phyloP scores from a whole-genome alignment of 2,329 filamentous ascomycete species.

The Verticillium alfalfae region DNA sequence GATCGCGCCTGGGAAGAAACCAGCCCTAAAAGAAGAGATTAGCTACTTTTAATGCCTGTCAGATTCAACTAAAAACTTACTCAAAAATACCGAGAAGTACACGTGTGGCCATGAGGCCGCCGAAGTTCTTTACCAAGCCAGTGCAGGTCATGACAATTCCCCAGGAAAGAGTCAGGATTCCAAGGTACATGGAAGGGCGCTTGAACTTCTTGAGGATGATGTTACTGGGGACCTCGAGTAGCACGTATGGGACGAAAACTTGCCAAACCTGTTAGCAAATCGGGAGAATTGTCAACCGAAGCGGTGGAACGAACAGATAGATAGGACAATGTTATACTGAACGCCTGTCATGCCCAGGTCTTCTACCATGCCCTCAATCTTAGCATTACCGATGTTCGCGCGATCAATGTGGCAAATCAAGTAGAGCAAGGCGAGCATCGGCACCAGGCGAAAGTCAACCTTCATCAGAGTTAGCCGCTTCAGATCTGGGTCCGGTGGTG shows the following conservation, averaged over 20 bases:
- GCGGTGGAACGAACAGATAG: constrained; percentile 55
- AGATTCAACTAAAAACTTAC: constrained; percentile 1
- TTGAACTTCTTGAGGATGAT: constrained; percentile 55
- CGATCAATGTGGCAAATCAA: constrained; percentile 51
- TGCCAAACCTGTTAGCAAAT: background rate
- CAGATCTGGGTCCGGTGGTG: background rate
- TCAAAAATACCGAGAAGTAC: constrained; percentile 23
- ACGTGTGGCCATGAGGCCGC: constrained; percentile 16
- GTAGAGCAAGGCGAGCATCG: constrained; percentile 52
- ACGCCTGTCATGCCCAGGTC: constrained; percentile 40
- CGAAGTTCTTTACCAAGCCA: constrained; percentile 18
- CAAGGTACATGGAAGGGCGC: constrained; percentile 58
- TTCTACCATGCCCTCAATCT: constrained; percentile 32
- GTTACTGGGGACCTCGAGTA: constrained; percentile 59
- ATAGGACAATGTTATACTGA: constrained; percentile 52
- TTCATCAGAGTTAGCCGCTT: background rate
- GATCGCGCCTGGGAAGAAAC: constrained; percentile 19
- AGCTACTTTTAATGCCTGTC: background rate
- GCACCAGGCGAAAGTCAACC: constrained; percentile 18
- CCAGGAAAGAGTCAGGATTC: constrained; percentile 53
- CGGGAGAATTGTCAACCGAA: background rate
- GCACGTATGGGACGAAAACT: constrained; percentile 39
- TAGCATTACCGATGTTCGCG: constrained; percentile 45
- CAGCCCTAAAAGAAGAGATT: constrained; percentile 14
- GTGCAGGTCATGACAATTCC: constrained; percentile 16